A percentile compares a stretch with the other conserved stretches of the same genome.
Evolutionary conservation across 805 yeast species (phyloP).

Genomic region (Phaffomyces antillensis): DNA sequence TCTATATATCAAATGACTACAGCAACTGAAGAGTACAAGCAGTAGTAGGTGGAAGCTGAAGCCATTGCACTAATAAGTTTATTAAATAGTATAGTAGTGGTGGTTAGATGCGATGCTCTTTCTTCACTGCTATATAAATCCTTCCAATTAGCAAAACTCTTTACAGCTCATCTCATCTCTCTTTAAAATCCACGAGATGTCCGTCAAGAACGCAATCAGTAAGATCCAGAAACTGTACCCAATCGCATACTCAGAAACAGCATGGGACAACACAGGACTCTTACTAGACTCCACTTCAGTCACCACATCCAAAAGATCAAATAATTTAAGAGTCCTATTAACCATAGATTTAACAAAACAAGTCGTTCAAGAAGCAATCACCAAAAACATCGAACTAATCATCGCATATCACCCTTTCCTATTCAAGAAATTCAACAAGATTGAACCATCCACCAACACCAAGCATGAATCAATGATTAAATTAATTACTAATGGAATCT

Average conservation of each 20-base stretch:
- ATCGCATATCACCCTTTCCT: conserved; percentile 94
- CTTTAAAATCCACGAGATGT: conserved; percentile 8
- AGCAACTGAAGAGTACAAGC: too few relatives aligned
- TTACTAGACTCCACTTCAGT: conserved; percentile 49
- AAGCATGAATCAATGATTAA: conserved; percentile 75
- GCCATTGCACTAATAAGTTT: too few relatives aligned
- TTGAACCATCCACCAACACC: conserved; percentile 53
- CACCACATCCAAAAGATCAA: conserved; percentile 6
- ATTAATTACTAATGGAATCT: conserved; percentile 68
- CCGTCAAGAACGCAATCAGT: conserved; percentile 38
- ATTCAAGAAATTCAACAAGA: conserved; percentile 76
- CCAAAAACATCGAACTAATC: conserved; percentile 44
- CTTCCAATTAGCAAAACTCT: too few relatives aligned
- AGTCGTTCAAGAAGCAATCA: conserved; percentile 83
- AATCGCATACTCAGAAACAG: conserved; percentile 64
- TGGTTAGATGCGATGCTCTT: too few relatives aligned
- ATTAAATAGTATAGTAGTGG: too few relatives aligned
- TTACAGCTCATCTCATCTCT: too few relatives aligned
- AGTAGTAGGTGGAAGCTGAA: too few relatives aligned
- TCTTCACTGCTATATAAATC: too few relatives aligned
- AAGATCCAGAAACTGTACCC: conserved; percentile 77
- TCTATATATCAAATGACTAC: too few relatives aligned
- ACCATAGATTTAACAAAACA: conserved; percentile 79
- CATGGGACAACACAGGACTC: conserved; percentile 96
- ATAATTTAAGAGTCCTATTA: conserved; percentile 37